Evolutionary conservation across 225 moss, liverwort and hornwort genomes (phyloP).

Genomic region (Physcomitrellopsis africana): DNA sequence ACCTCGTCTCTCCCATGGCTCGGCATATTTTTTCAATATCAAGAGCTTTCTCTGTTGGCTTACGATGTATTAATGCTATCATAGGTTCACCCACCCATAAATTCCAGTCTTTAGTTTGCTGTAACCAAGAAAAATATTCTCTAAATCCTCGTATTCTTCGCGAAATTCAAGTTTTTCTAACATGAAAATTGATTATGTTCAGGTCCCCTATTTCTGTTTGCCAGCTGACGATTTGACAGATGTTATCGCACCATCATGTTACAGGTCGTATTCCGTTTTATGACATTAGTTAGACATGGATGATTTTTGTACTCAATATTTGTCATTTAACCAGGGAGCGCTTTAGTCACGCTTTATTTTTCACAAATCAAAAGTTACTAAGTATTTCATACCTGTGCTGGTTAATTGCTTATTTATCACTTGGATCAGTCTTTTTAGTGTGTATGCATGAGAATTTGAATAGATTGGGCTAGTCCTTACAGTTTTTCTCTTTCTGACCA

Average conservation of each 20-base stretch:
- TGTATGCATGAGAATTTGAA: slow-evolving; percentile 17
- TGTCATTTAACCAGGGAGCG: slow-evolving; percentile 11
- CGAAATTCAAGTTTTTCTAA: slow-evolving; percentile 11
- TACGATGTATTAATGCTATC: not conserved
- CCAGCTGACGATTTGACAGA: slow-evolving; percentile 92
- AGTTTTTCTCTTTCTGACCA: slow-evolving; percentile 16
- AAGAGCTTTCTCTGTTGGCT: slow-evolving; percentile 16
- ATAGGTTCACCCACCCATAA: not conserved
- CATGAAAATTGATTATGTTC: slow-evolving; percentile 32
- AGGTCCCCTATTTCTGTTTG: slow-evolving; percentile 99
- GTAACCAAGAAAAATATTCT: slow-evolving; percentile 9
- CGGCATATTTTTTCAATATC: slow-evolving; percentile 12
- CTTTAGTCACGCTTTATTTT: not conserved
- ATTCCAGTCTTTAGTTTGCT: not conserved
- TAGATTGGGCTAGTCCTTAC: slow-evolving; percentile 12
- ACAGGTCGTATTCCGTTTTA: slow-evolving; percentile 60
- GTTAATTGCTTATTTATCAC: slow-evolving; percentile 10
- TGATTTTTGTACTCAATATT: slow-evolving; percentile 20
- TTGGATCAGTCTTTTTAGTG: not conserved
- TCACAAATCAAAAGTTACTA: not conserved
- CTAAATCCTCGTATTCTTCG: not conserved
- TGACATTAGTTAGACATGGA: not conserved
- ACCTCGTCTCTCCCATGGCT: slow-evolving; percentile 14
- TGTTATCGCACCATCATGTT: slow-evolving; percentile 98
- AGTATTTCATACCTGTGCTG: slow-evolving; percentile 24